Base-by-base conservation (phyloP, 805 yeast species). In the Lachancea quebecensis region DNA sequence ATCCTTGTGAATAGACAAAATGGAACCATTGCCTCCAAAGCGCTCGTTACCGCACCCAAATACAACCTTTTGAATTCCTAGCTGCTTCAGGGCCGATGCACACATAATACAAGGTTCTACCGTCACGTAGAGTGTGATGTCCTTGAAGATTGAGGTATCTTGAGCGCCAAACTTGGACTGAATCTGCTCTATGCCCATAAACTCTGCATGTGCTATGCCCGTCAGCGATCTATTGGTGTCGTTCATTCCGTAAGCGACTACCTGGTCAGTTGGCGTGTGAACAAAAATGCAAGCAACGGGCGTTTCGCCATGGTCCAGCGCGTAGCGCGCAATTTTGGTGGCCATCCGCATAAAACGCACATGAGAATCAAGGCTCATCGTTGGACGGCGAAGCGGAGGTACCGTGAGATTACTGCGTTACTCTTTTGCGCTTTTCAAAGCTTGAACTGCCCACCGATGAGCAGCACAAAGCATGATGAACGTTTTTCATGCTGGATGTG, bases 81-180 rank as follows among this genome's bases (percentile, higher is more conserved):
- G 62, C 55, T 93, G 99, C 47, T 90, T 74, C 35, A 93, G 66
- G 2, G 95, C 89, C 35, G 93, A 80, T 0, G 96, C 98, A 68
- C 99, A 93, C 99, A 93, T 93, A 7, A 93, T 84, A 60, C 99
- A 93, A 0, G 99, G 99, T 64, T 93, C 99, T 0, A 93, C 97
- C 0, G 98, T 89, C 21, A 93, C 99, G 62, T 89, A 91, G 7
- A 93, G 70, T 28, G 78, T 80, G 2, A 85, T 71, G 21, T 81
- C 75, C 33, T 64, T 56, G 55, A 87, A 78, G 9, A 77, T 60
- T 1, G 59, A 50, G 18, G 56, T 51, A 14, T 53, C 46, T 2
- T 50, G 49, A 2, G 47, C 42, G 14, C 54, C 58, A 43, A 44
- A 31, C 39, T 64, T 57, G 4, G 58, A 51, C 32, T 74, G 61